phyloP scores from a whole-genome alignment of 106 monocot species.

The Allium cepa region DNA sequence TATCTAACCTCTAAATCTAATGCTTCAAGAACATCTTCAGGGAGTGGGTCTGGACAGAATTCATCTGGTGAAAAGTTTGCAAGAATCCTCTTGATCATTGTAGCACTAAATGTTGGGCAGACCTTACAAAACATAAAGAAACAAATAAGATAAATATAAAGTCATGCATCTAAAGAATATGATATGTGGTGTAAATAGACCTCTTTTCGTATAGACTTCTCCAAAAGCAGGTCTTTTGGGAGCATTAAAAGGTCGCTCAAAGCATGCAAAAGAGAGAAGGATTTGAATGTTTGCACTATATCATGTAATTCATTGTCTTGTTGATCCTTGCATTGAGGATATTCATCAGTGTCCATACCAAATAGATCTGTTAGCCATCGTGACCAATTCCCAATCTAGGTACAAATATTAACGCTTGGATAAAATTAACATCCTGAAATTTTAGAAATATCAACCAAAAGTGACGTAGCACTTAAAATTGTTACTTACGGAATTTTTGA shows the following conservation, averaged over 20 bases:
- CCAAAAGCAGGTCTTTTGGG: slow-evolving; percentile 88
- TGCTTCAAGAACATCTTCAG: slow-evolving; percentile 43
- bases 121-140: slow-evolving; percentile 29
- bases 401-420: neutral
- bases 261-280: slow-evolving; percentile 78
- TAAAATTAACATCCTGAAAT: neutral
- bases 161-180: neutral
- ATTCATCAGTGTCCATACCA: slow-evolving; percentile 63
- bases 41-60: slow-evolving; percentile 78
- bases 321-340: slow-evolving; percentile 22
- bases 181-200: slow-evolving; percentile 14
- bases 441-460: neutral
- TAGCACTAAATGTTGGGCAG: slow-evolving; percentile 65
- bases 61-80: slow-evolving; percentile 65
- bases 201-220: slow-evolving; percentile 67
- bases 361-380: slow-evolving; percentile 74
- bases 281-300: slow-evolving; percentile 26
- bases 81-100: slow-evolving; percentile 69
- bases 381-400: slow-evolving; percentile 94
- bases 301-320: slow-evolving; percentile 22
- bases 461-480: neutral
- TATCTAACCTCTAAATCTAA: slow-evolving; percentile 71
- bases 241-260: slow-evolving; percentile 96
- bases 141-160: slow-evolving; percentile 1
- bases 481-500: slow-evolving; percentile 88